Evolutionary conservation across 352 stramenopile genomes (phyloP).

Genomic region (Globisporangium rhizosaccharum): DNA sequence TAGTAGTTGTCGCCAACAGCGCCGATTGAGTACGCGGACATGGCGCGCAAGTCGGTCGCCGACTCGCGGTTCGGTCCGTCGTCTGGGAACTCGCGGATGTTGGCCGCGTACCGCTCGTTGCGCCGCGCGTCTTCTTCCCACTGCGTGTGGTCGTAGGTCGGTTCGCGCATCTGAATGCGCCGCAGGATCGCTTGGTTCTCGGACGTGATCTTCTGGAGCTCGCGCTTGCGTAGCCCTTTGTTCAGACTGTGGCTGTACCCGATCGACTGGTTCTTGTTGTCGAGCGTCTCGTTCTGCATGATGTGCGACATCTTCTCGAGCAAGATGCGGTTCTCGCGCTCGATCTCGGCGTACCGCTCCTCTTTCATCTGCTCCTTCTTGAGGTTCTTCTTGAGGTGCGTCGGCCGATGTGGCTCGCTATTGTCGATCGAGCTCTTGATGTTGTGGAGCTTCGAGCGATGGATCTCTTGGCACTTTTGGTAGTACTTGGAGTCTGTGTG

Average conservation of each 20-base stretch:
- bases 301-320: slow-evolving; percentile 98
- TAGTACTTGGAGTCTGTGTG: slow-evolving; percentile 86
- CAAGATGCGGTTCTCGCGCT: slow-evolving; percentile 95
- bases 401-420: slow-evolving; percentile 84
- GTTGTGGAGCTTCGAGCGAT: slow-evolving; percentile 66
- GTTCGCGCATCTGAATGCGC: slow-evolving; percentile 87
- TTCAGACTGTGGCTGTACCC: slow-evolving; percentile 78
- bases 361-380: slow-evolving; percentile 97
- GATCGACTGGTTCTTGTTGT: slow-evolving; percentile 84
- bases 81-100: slow-evolving; percentile 84
- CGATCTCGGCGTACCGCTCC: slow-evolving; percentile 92
- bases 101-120: slow-evolving; percentile 80
- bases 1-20: slow-evolving; percentile 39
- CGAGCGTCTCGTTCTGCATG: slow-evolving; percentile 83
- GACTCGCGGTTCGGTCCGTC: slow-evolving; percentile 32
- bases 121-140: slow-evolving; percentile 87
- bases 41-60: slow-evolving; percentile 38
- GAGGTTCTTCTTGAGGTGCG: slow-evolving; percentile 92
- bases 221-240: slow-evolving; percentile 75
- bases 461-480: slow-evolving; percentile 82
- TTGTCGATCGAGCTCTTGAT: slow-evolving; percentile 96
- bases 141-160: slow-evolving; percentile 86
- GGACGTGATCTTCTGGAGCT: slow-evolving; percentile 82
- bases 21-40: slow-evolving; percentile 51
- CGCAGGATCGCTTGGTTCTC: slow-evolving; percentile 86